These are phyloP conservation scores for Rhizomucor pusillus DNA, from an alignment of 371 early-diverging fungal genomes.

Conservation along the genomic window DNA sequence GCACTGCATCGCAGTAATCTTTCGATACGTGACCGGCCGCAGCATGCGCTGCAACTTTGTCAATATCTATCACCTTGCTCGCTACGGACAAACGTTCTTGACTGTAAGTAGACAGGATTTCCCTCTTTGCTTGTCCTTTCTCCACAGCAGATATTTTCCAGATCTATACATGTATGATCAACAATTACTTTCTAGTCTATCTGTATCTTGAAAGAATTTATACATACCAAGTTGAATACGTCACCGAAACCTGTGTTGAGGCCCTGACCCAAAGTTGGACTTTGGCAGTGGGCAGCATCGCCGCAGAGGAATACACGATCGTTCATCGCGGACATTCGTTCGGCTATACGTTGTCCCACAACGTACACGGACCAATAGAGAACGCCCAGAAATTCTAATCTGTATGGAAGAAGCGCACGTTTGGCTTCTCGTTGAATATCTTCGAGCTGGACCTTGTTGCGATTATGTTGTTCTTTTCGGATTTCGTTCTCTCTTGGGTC, in stretches of 20 bases:
- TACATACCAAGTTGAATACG: conserved; percentile 37
- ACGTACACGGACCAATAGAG: conserved; percentile 48
- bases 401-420: conserved; percentile 37
- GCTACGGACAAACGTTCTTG: conserved; percentile 38
- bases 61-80: conserved; percentile 31
- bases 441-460: conserved; percentile 47
- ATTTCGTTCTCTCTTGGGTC: conserved; percentile 33
- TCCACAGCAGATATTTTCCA: conserved; percentile 45
- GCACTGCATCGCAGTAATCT: conserved; percentile 30
- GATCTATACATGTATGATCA: conserved; percentile 16
- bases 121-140: conserved; percentile 19
- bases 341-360: conserved; percentile 40
- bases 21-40: conserved; percentile 33
- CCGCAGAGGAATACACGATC: conserved; percentile 39
- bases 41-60: conserved; percentile 38
- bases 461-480: conserved; percentile 40
- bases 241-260: conserved; percentile 48
- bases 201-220: not conserved
- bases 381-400: conserved; percentile 47
- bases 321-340: conserved; percentile 27
- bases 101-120: conserved; percentile 26
- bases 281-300: conserved; percentile 47
- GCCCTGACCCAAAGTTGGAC: conserved; percentile 45
- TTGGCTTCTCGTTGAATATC: conserved; percentile 49
- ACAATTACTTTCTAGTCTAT: not conserved